These are phyloP conservation scores for Aspergillus hancockii DNA, from an alignment of 495 filamentous ascomycete genomes.

Conservation along the genomic window DNA sequence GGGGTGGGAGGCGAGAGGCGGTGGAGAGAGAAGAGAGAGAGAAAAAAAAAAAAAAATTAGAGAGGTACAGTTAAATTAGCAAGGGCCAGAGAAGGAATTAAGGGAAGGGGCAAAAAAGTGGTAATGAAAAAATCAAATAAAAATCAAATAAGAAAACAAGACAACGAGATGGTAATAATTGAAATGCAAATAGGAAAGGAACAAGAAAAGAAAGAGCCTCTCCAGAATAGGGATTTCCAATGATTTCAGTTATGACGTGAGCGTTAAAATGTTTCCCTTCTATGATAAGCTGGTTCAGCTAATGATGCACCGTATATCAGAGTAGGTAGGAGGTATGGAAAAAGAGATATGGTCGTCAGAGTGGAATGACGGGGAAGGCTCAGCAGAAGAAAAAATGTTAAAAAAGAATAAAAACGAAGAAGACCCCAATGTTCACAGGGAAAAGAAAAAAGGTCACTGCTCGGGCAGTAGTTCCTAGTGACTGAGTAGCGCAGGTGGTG, in stretches of 20 bases:
- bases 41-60: conserved; percentile 15
- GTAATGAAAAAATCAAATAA: conserved; percentile 9
- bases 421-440: conserved; percentile 14
- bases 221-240: conserved; percentile 18
- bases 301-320: not conserved
- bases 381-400: not conserved
- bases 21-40: conserved; percentile 21
- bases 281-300: not conserved
- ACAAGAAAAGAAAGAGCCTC: conserved; percentile 28
- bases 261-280: conserved; percentile 13
- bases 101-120: conserved; percentile 23
- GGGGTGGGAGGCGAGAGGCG: conserved; percentile 27
- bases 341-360: conserved; percentile 4
- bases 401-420: conserved; percentile 10
- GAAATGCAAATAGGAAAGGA: conserved; percentile 14
- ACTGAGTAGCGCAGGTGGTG: conserved; percentile 14
- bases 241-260: conserved; percentile 38
- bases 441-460: conserved; percentile 8
- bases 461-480: conserved; percentile 6
- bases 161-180: conserved; percentile 12
- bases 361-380: not conserved
- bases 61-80: conserved; percentile 35
- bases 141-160: conserved; percentile 19
- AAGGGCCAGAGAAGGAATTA: conserved; percentile 22
- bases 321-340: not conserved